These are phyloP conservation scores for Eucalyptus coolabah DNA, from an alignment of 345 rosid species.

Conservation along the genomic window DNA sequence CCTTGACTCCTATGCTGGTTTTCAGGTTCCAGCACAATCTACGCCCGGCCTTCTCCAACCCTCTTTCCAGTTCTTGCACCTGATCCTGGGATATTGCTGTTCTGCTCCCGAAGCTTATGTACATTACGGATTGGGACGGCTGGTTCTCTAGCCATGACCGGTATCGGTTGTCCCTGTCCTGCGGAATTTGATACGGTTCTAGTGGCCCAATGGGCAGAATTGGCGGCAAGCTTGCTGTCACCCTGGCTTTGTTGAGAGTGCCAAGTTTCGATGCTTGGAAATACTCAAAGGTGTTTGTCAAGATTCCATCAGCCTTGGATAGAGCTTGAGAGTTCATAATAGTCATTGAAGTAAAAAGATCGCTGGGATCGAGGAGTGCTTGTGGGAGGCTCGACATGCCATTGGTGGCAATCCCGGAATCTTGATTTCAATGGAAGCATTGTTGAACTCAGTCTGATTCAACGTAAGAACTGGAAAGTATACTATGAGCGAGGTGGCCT, in stretches of 20 bases:
- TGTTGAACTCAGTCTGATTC: background rate
- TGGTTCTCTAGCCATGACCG: conserved; percentile 24
- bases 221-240: conserved; percentile 1
- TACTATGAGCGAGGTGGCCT: background rate
- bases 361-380: background rate
- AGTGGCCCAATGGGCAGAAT: conserved; percentile 19
- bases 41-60: conserved; percentile 7
- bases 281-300: conserved; percentile 17
- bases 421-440: background rate
- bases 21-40: conserved; percentile 34
- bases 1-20: conserved; percentile 11
- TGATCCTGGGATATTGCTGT: conserved; percentile 15
- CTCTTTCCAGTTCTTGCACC: conserved; percentile 23
- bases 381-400: conserved; percentile 19
- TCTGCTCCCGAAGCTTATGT: conserved; percentile 38
- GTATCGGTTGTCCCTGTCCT: background rate
- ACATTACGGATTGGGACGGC: conserved; percentile 16
- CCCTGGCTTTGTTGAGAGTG: background rate
- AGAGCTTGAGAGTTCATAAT: background rate
- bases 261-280: conserved; percentile 7
- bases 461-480: background rate
- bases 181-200: background rate
- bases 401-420: conserved; percentile 5
- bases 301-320: conserved; percentile 3
- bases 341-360: background rate